Conservation (phyloP, 495 filamentous ascomycete species). For the Xylona heveae region DNA sequence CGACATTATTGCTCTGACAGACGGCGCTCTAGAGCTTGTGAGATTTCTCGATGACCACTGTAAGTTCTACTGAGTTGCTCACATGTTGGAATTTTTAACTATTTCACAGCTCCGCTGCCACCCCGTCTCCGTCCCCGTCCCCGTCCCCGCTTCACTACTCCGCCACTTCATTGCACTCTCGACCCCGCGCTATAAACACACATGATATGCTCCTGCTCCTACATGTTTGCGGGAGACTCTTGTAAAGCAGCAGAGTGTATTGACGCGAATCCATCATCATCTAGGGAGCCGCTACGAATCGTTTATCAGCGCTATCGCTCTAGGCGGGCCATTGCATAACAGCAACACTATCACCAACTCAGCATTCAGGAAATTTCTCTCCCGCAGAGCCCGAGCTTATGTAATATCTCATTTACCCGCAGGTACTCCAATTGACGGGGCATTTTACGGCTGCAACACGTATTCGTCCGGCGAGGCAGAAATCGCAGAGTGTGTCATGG, state of each 20-base stretch:
- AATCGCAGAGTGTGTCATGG: slow-evolving; percentile 2
- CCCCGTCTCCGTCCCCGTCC: too few relatives aligned
- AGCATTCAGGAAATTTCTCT: slow-evolving; percentile 3
- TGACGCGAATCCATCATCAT: not conserved
- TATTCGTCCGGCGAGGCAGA: slow-evolving; percentile 4
- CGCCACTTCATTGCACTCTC: too few relatives aligned
- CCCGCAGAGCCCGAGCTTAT: slow-evolving; percentile 4
- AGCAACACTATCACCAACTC: not conserved
- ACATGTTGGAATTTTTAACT: too few relatives aligned
- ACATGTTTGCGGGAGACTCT: too few relatives aligned
- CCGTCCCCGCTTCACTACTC: too few relatives aligned
- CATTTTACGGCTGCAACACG: slow-evolving; percentile 2
- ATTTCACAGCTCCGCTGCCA: too few relatives aligned
- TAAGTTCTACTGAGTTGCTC: too few relatives aligned
- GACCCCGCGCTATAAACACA: too few relatives aligned
- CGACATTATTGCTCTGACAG: slow-evolving; percentile 41
- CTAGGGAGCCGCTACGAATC: slow-evolving; percentile 3
- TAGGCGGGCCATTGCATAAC: slow-evolving; percentile 2
- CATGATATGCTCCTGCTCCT: too few relatives aligned
- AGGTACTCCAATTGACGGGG: not conserved
- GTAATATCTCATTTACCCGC: slow-evolving; percentile 1
- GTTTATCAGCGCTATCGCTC: slow-evolving; percentile 5
- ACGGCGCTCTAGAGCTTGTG: slow-evolving; percentile 29
- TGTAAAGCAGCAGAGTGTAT: too few relatives aligned
- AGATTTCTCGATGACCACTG: slow-evolving; percentile 35